phyloP scores from a whole-genome alignment of 495 filamentous ascomycete genomes.

The Neurospora terricola region DNA sequence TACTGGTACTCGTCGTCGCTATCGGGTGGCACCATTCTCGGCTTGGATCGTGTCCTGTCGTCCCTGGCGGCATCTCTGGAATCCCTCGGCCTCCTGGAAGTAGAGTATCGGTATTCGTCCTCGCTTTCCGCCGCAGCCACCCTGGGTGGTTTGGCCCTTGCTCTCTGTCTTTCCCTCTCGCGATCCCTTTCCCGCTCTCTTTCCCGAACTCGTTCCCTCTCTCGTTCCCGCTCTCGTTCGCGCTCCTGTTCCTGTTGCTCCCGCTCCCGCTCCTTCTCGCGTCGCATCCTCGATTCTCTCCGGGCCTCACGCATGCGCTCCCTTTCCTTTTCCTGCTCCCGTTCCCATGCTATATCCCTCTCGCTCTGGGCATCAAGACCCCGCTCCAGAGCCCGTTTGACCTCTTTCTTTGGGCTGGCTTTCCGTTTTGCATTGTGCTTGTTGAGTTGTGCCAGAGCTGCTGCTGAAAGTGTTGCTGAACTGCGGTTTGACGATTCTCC shows the following conservation, averaged over 20 bases:
- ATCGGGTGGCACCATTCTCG: conserved; percentile 14
- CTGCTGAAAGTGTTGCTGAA: conserved; percentile 35
- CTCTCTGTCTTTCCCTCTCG: conserved; percentile 1
- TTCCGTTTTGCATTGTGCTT: conserved; percentile 38
- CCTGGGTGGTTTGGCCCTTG: not conserved
- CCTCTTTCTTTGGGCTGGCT: not conserved
- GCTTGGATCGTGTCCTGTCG: conserved; percentile 2
- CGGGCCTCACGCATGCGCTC: conserved; percentile 14
- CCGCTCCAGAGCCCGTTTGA: not conserved
- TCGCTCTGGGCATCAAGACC: conserved; percentile 1
- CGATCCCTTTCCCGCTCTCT: not conserved
- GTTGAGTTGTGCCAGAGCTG: conserved; percentile 53
- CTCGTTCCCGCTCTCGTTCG: conserved; percentile 21
- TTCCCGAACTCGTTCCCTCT: conserved; percentile 10
- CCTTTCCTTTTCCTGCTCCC: conserved; percentile 17
- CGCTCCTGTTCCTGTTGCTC: conserved; percentile 24
- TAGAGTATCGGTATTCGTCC: conserved; percentile 16
- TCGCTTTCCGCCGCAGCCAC: conserved; percentile 8
- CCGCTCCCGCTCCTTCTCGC: conserved; percentile 5
- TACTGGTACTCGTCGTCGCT: conserved; percentile 19
- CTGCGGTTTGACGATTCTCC: conserved; percentile 2
- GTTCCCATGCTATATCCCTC: conserved; percentile 21
- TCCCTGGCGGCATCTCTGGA: not conserved
- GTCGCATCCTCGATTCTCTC: conserved; percentile 4
- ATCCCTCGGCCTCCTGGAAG: not conserved